Conservation (phyloP, 306 rosid genomes). For the Dicorynia guianensis region DNA sequence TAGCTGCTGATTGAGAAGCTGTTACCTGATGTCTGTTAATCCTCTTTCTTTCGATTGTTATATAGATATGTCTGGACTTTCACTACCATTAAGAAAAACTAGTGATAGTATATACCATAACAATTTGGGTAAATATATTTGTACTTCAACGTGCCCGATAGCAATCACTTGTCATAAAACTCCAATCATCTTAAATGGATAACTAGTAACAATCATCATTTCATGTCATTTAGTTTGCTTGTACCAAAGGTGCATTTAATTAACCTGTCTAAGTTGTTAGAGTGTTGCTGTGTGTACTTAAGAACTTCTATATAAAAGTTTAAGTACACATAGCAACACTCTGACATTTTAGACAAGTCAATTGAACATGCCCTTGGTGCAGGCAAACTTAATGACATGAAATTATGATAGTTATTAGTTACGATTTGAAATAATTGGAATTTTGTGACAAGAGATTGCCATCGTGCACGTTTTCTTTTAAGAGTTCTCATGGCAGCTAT, state of each 20-base stretch:
- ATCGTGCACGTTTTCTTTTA: background rate
- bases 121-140: background rate
- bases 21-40: constrained; percentile 9
- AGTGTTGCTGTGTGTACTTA: too few relatives aligned
- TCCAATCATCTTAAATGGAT: constrained; percentile 6
- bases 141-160: background rate
- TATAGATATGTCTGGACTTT: background rate
- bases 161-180: constrained; percentile 30
- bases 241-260: background rate
- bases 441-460: constrained; percentile 30
- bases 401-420: background rate
- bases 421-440: constrained; percentile 3
- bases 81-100: constrained; percentile 17
- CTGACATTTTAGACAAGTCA: background rate
- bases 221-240: constrained; percentile 20
- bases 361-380: background rate
- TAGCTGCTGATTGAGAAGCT: constrained; percentile 57
- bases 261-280: background rate
- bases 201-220: background rate
- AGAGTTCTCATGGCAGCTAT: constrained; percentile 17
- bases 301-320: too few relatives aligned
- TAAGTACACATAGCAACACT: too few relatives aligned
- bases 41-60: constrained; percentile 8
- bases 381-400: constrained; percentile 22
- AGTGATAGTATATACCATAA: constrained; percentile 11